phyloP scores from a whole-genome alignment of 2,329 filamentous ascomycete species.

The Stagonosporopsis tanaceti region DNA sequence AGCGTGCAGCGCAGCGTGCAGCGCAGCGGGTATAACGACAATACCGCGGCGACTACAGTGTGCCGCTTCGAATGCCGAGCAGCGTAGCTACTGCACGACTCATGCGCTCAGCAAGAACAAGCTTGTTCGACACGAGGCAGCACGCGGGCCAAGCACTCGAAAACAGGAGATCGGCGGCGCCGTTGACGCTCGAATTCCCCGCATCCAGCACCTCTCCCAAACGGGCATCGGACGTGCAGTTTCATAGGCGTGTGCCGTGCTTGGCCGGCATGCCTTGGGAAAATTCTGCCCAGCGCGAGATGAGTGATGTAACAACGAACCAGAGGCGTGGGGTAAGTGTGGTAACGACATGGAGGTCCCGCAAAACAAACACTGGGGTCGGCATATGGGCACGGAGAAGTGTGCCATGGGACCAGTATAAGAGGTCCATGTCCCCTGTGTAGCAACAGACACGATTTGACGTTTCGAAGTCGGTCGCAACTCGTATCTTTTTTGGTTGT shows the following conservation, averaged over 20 bases:
- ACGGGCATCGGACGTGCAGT: conserved; percentile 6
- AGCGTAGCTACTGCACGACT: not conserved
- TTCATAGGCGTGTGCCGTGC: conserved; percentile 9
- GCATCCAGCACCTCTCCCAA: conserved; percentile 16
- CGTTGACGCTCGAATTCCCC: conserved; percentile 17
- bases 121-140: not conserved
- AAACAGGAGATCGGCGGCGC: conserved; percentile 15
- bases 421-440: conserved; percentile 1
- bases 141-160: not conserved
- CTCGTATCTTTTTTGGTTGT: not conserved
- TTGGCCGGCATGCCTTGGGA: conserved; percentile 11
- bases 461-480: conserved; percentile 13
- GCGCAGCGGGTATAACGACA: not conserved
- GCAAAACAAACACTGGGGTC: conserved; percentile 15
- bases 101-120: not conserved
- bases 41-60: conserved; percentile 1
- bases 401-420: conserved; percentile 5
- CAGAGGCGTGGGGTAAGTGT: conserved; percentile 18
- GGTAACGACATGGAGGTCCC: conserved; percentile 19
- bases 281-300: conserved; percentile 18
- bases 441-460: conserved; percentile 11
- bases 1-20: not conserved
- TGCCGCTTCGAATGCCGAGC: too few relatives aligned
- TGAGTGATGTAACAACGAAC: conserved; percentile 19
- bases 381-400: conserved; percentile 14